phyloP scores from a whole-genome alignment of 768 basidiomycete genomes.

The Suillus spraguei region DNA sequence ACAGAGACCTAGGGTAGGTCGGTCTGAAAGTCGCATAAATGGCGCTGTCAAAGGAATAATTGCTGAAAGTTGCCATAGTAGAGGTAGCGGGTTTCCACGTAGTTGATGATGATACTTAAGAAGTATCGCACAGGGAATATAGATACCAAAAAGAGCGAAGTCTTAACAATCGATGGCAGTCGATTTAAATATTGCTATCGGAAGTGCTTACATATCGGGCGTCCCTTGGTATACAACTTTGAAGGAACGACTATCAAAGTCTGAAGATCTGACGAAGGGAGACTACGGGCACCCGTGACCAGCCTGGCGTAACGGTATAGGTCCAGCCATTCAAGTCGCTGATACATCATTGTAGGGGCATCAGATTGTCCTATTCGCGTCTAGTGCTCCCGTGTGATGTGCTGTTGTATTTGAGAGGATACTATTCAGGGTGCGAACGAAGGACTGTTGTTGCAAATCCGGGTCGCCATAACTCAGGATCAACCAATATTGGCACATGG shows the following conservation, averaged over 20 bases:
- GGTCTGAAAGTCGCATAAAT: constrained; percentile 72
- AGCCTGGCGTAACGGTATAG: no score
- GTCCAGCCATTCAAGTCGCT: neutral
- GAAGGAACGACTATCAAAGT: no score
- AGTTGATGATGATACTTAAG: neutral
- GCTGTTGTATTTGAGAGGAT: neutral
- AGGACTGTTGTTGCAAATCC: no score
- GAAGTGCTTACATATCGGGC: neutral
- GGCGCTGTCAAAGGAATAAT: constrained; percentile 65
- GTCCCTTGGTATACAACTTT: neutral
- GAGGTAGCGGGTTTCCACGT: neutral
- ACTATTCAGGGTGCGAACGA: neutral
- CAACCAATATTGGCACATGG: no score
- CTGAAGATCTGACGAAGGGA: neutral
- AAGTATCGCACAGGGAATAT: neutral
- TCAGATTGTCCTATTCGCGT: neutral
- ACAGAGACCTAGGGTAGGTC: constrained; percentile 69
- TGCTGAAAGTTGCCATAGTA: constrained; percentile 76
- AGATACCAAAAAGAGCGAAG: constrained; percentile 1
- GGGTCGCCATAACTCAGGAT: no score
- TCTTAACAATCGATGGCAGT: no score
- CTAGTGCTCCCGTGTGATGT: neutral
- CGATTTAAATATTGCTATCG: neutral
- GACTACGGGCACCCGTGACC: no score
- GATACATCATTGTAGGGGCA: neutral